phyloP scores from a whole-genome alignment of 371 early-diverging fungal genomes.

The Mucor plumbeus region DNA sequence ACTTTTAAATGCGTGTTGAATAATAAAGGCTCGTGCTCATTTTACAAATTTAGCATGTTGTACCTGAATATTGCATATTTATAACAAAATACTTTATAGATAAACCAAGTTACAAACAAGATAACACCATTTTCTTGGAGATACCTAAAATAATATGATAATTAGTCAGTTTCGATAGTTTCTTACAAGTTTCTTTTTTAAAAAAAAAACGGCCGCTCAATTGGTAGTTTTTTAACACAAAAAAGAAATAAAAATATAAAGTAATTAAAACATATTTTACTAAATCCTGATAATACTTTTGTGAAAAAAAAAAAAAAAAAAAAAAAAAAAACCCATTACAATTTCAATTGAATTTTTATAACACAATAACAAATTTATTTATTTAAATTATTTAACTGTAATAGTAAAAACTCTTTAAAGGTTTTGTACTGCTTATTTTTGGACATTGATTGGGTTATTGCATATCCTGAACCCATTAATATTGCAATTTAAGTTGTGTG shows the following conservation, averaged over 20 bases:
- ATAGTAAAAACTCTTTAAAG: too few relatives aligned
- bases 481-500: constrained; percentile 2
- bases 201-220: not conserved
- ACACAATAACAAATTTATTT: not conserved
- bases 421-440: not conserved
- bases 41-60: not conserved
- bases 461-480: not conserved
- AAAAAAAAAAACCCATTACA: too few relatives aligned
- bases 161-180: not conserved
- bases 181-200: too few relatives aligned
- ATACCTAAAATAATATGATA: not conserved
- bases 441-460: too few relatives aligned
- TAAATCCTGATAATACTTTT: too few relatives aligned
- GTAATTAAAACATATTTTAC: too few relatives aligned
- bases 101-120: not conserved
- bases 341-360: too few relatives aligned
- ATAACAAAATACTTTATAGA: not conserved
- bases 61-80: not conserved
- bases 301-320: too few relatives aligned
- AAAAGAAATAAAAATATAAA: too few relatives aligned
- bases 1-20: not conserved
- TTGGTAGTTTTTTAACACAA: not conserved
- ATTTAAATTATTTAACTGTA: not conserved
- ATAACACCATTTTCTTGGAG: not conserved
- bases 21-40: not conserved